Evolutionary conservation across 306 rosid species (phyloP).

Genomic region (Abrus precatorius): DNA sequence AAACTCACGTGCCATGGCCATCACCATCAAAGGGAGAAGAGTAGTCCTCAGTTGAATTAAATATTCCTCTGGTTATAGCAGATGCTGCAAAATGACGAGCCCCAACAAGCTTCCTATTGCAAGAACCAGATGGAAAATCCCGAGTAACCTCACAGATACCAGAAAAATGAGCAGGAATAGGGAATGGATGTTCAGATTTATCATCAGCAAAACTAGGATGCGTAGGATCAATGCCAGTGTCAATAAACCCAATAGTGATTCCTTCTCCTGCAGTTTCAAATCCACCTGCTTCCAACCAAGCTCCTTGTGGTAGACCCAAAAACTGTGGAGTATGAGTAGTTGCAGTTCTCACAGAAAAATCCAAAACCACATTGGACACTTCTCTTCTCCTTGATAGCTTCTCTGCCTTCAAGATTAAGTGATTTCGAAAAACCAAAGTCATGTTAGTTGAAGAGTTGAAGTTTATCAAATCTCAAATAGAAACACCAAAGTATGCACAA

Average conservation of each 20-base stretch:
- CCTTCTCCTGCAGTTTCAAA: slow-evolving; percentile 93
- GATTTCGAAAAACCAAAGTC: slow-evolving; percentile 26
- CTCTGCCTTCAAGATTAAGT: slow-evolving; percentile 67
- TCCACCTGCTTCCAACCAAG: slow-evolving; percentile 90
- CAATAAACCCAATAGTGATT: slow-evolving; percentile 83
- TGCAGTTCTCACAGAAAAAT: slow-evolving; percentile 94
- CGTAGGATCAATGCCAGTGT: slow-evolving; percentile 95
- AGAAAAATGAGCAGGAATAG: slow-evolving; percentile 77
- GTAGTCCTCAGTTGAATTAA: slow-evolving; percentile 78
- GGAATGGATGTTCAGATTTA: slow-evolving; percentile 58
- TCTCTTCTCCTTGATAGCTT: slow-evolving; percentile 86
- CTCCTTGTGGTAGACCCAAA: slow-evolving; percentile 92
- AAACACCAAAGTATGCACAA: background rate
- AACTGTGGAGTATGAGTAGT: slow-evolving; percentile 93
- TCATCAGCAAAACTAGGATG: slow-evolving; percentile 88
- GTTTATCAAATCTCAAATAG: slow-evolving; percentile 22
- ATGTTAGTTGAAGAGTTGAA: background rate
- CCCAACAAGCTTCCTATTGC: slow-evolving; percentile 95
- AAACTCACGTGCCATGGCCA: slow-evolving; percentile 99
- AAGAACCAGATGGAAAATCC: slow-evolving; percentile 97
- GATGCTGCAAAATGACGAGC: slow-evolving; percentile 98
- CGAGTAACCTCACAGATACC: slow-evolving; percentile 90
- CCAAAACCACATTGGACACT: slow-evolving; percentile 85
- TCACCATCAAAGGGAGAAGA: slow-evolving; percentile 97
- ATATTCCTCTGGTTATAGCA: slow-evolving; percentile 89